Evolutionary conservation across 2,329 filamentous ascomycete species (phyloP).

Genomic region (Fusarium sp.): DNA sequence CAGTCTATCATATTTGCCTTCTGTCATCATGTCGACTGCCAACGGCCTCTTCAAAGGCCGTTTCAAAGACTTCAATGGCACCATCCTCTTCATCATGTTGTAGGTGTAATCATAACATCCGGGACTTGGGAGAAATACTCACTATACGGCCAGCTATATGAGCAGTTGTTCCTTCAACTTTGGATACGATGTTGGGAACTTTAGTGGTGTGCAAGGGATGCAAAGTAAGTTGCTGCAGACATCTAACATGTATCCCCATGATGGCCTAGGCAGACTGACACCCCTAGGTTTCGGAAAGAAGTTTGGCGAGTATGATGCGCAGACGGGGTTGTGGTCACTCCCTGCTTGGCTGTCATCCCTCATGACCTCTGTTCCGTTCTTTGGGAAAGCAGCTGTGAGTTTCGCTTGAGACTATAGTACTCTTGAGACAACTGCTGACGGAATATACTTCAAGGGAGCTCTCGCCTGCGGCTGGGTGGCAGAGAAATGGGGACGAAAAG

Average conservation of each 20-base stretch:
- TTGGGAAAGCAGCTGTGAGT: conserved; percentile 40
- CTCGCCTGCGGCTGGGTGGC: conserved; percentile 38
- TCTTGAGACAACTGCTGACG: too few relatives aligned
- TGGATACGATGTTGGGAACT: conserved; percentile 48
- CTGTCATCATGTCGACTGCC: not conserved
- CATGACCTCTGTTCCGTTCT: conserved; percentile 46
- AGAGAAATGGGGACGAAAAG: conserved; percentile 46
- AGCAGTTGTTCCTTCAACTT: conserved; percentile 46
- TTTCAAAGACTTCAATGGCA: conserved; percentile 3
- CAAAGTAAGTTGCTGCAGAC: too few relatives aligned
- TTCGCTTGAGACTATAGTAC: too few relatives aligned
- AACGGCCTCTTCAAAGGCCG: not conserved
- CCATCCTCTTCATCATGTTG: conserved; percentile 35
- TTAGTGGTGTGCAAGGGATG: conserved; percentile 48
- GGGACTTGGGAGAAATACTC: too few relatives aligned
- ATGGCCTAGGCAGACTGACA: too few relatives aligned
- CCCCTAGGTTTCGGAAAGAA: conserved; percentile 25
- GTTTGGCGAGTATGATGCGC: conserved; percentile 43
- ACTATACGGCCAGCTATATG: conserved; percentile 39
- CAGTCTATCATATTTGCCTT: too few relatives aligned
- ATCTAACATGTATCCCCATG: too few relatives aligned
- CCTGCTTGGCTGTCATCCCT: conserved; percentile 42
- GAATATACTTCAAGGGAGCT: too few relatives aligned
- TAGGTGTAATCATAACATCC: not conserved
- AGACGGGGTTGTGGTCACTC: conserved; percentile 27